Percentiles rank a stretch among this genome's conserved stretches.
These are phyloP conservation scores for Musa balbisiana DNA, from an alignment of 202 grass and related monocot species.

Conservation along the genomic window DNA sequence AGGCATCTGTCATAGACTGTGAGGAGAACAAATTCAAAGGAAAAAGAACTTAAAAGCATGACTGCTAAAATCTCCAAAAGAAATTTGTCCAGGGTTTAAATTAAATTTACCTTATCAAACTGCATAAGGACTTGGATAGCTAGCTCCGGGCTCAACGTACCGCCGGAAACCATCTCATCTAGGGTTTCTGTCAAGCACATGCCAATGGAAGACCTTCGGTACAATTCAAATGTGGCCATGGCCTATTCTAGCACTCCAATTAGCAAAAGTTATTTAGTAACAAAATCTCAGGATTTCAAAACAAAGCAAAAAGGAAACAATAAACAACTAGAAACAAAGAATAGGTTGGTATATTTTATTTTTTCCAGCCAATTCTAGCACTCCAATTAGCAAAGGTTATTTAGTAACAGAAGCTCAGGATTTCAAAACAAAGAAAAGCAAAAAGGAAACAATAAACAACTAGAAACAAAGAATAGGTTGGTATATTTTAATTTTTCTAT, in stretches of 20 bases:
- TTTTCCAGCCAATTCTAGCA: constrained; percentile 8
- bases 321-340: no score
- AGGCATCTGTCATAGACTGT: constrained; percentile 67
- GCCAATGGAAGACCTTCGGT: constrained; percentile 67
- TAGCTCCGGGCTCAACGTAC: constrained; percentile 57
- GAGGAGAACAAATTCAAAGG: constrained; percentile 13
- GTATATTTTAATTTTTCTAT: no score
- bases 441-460: no score
- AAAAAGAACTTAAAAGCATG: not conserved
- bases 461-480: no score
- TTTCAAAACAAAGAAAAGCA: no score
- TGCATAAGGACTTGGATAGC: constrained; percentile 91
- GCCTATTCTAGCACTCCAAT: constrained; percentile 13
- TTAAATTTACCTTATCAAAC: constrained; percentile 67
- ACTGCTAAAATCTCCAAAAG: no score
- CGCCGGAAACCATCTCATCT: constrained; percentile 63
- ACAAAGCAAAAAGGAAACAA: no score
- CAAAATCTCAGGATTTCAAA: no score
- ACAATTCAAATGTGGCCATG: constrained; percentile 82
- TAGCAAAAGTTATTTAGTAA: no score
- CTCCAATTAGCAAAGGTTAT: no score
- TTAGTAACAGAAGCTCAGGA: no score
- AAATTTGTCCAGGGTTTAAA: not conserved
- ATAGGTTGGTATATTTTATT: no score
- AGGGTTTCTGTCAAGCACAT: constrained; percentile 68